Conservation (phyloP, 2,329 filamentous ascomycete species). For the Ascosphaera aggregata region DNA sequence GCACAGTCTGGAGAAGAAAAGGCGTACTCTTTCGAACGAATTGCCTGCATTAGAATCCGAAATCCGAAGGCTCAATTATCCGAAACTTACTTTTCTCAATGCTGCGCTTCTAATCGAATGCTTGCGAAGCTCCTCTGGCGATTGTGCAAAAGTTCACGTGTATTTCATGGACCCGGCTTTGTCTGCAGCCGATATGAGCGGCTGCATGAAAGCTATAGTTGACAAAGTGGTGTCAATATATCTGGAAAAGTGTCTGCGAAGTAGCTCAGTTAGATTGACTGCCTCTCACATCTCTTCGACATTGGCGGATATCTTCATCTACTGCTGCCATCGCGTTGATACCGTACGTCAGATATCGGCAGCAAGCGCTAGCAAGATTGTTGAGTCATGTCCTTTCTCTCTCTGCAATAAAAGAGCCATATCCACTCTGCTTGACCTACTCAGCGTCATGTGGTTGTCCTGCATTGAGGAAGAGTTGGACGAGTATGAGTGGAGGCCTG, state of each 20-base stretch:
- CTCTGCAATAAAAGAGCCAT: conserved; percentile 76
- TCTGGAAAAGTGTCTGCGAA: conserved; percentile 48
- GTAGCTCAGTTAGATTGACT: conserved; percentile 55
- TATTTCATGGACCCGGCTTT: conserved; percentile 92
- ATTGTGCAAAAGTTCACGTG: conserved; percentile 69
- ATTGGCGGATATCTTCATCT: conserved; percentile 61
- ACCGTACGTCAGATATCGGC: conserved; percentile 77
- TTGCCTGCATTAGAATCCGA: conserved; percentile 57
- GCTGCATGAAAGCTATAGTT: conserved; percentile 38
- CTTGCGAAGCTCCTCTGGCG: conserved; percentile 61
- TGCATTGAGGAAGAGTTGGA: conserved; percentile 90
- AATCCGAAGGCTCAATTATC: conserved; percentile 63
- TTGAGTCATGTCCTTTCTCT: conserved; percentile 64
- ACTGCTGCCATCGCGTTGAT: conserved; percentile 82
- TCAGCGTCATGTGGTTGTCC: conserved; percentile 86
- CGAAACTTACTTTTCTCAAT: conserved; percentile 79
- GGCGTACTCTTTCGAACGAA: conserved; percentile 48
- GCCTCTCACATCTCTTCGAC: conserved; percentile 78
- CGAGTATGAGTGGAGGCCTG: conserved; percentile 68
- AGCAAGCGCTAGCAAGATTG: conserved; percentile 62
- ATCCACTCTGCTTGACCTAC: conserved; percentile 74
- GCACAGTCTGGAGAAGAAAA: conserved; percentile 49
- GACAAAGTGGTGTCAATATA: conserved; percentile 59
- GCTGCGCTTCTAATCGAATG: conserved; percentile 77
- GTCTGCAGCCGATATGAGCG: conserved; percentile 34